Base-by-base conservation (phyloP, 768 basidiomycete genomes). In the Paxillus ammoniavirescens region DNA sequence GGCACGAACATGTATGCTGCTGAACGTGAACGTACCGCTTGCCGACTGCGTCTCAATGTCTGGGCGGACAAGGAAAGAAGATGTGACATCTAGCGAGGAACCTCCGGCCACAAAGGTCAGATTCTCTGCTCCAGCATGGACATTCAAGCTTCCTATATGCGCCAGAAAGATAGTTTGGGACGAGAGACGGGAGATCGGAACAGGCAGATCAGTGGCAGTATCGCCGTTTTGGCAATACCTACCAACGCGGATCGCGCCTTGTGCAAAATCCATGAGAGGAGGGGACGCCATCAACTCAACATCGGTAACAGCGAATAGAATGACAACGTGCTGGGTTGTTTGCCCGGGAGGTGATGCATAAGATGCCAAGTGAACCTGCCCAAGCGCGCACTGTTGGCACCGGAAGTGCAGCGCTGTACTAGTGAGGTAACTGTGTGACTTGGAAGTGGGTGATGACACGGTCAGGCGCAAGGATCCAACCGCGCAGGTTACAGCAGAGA, bases 81-180 rank as follows among this genome's bases (percentile, higher is more conserved):
- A 60, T 57, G 46, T 68, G 62, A 47, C 58, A 56, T 57, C 48
- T 5, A 68, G 31, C 8, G 58, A 67, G 40, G 66, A 69, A 23
- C 80, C 62, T 14, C 78, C 79, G 50, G 86, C 76, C 49, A 87
- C 88, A 50, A 89, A 78, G 15, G 81, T 73, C 28, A 91, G 73
- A 61, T 84, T 89, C 62, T 86, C 85, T 7, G 88, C 87, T 5
- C 81, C 83, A 8, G 87, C 87, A 50, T 78, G 80, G n/a, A 88
- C 61, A 26, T 74, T 75, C 41, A 87, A 57, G 8, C 65, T 72
- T 7, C 69, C 73, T 45, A 86, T 59, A 35, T 70, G 69, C 6
- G 79, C 63, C 5, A 77, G 66, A 12, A 79, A 41, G 47, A 83
- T 77, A 7, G 63, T 37, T 42, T 72, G 59, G 50, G 55, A 71